phyloP scores from a whole-genome alignment of 1,284 basidiomycete species.

The Cutaneotrichosporon sp. region DNA sequence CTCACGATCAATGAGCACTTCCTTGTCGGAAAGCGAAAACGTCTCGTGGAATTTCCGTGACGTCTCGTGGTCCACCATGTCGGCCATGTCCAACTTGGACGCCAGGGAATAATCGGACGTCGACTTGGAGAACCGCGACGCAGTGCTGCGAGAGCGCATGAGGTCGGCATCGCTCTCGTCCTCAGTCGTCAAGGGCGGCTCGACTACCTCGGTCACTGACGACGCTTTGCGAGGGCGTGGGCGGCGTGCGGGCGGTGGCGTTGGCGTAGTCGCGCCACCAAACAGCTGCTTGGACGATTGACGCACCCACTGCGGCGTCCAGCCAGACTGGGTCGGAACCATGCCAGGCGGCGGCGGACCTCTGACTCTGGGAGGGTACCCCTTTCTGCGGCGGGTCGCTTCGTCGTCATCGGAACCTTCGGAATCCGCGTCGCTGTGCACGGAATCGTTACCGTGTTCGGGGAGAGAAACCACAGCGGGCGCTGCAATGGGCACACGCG shows the following conservation, averaged over 20 bases:
- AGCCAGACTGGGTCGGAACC: conserved; percentile 15
- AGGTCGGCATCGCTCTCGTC: conserved; percentile 13
- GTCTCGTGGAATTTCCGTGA: conserved; percentile 59
- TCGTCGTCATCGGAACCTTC: conserved; percentile 9
- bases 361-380: conserved; percentile 38
- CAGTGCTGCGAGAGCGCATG: neutral
- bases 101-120: conserved; percentile 7
- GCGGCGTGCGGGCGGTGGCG: conserved; percentile 1
- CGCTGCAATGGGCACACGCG: conserved; percentile 12
- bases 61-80: conserved; percentile 25
- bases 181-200: conserved; percentile 7
- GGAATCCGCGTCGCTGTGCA: conserved; percentile 3
- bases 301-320: conserved; percentile 35
- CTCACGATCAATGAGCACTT: conserved; percentile 78
- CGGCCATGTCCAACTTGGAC: conserved; percentile 13
- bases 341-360: conserved; percentile 34
- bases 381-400: conserved; percentile 3
- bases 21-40: conserved; percentile 81
- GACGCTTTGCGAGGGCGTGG: conserved; percentile 7
- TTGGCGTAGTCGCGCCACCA: conserved; percentile 24
- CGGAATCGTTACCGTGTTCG: conserved; percentile 11
- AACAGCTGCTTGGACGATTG: conserved; percentile 38
- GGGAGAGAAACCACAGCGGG: conserved; percentile 15
- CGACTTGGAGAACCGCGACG: neutral
- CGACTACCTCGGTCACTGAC: conserved; percentile 25